Evolutionary conservation across 1,284 basidiomycete genomes (phyloP), one percentile per base, ranked within the genome.

Genomic region (Trichosporon ovoides): DNA sequence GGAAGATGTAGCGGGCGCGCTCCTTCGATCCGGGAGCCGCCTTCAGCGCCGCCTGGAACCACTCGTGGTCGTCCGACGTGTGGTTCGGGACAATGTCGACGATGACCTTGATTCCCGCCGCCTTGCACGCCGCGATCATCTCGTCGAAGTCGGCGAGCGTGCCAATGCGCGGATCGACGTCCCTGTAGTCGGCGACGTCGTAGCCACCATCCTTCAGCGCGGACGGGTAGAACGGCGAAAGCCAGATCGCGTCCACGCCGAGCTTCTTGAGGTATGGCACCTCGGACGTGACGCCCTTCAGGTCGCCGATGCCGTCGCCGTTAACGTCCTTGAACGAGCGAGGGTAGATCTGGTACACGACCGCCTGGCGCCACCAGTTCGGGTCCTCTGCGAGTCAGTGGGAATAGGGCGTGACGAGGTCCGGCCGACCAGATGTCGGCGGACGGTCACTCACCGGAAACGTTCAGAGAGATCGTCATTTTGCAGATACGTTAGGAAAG

Each of bases 61-160:
- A 90, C 18, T 80, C 81, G 64, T 89, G 87, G 83, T 87, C 82
- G 74, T 87, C 84, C 2, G 86, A 88, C 7, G 84, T 85, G 73
- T 89, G 88, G 73, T 89, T 90, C n/a, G 87, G 84, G 31, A 89
- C 88, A 3, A 90, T 82, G 71, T 89, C 87, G 80, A 89, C 86
- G 81, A 89, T 82, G 51, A 88, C 79, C 67, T 86, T 87, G 83
- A 90, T 85, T 0, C 83, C 85, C 46, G 83, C 81, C 20, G 80
- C 72, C 62, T 89, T 86, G 49, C 84, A 80, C 6, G 81, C 83
- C 19, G 79, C 70, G 53, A 86, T 75, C 52, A 89, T 79, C 14
- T 73, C 79, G 65, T 89, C 86, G 82, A 85, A 34, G 66, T 90
- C 87, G 5, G 79, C 80, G n/a, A 89, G 71, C 0, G 85, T 86